A percentile compares a stretch with the other conserved stretches of the same genome.
Evolutionary conservation across 305 asterid genomes (phyloP).

Genomic region (Solanum hybrid): DNA sequence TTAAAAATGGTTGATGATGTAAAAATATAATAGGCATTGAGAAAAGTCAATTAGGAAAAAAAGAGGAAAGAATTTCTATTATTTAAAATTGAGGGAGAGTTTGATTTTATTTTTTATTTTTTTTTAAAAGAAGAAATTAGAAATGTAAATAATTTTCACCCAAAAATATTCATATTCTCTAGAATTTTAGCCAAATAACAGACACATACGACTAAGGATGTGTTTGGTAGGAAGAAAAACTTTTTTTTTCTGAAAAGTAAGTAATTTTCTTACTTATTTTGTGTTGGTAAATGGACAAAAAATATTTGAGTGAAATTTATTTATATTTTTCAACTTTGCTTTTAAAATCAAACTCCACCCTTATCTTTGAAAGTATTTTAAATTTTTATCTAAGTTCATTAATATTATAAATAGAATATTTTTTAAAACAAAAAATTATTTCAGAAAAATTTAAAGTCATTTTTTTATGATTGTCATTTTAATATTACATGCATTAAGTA

Average conservation of each 20-base stretch:
- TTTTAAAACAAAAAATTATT: too few species aligned
- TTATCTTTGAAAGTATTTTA: too few species aligned
- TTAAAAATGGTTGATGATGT: neutral
- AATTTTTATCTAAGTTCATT: neutral
- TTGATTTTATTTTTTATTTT: too few species aligned
- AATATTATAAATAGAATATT: too few species aligned
- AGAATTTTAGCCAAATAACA: too few species aligned
- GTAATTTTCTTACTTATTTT: too few species aligned
- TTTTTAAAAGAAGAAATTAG: neutral
- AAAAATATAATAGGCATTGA: neutral
- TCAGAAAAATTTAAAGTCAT: too few species aligned
- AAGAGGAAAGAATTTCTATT: neutral
- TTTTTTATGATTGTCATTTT: too few species aligned
- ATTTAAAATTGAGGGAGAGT: neutral
- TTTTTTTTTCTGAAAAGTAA: too few species aligned
- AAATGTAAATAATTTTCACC: neutral
- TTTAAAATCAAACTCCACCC: neutral
- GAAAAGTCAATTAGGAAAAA: neutral
- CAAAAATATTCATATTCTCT: neutral
- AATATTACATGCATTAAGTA: too few species aligned
- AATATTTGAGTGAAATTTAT: neutral
- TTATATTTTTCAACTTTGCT: neutral
- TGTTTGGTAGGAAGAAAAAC: too few species aligned
- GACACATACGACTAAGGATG: too few species aligned
- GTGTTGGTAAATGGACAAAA: neutral